Evolutionary conservation across 768 basidiomycete species (phyloP).

Genomic region (Lactifluus echinatus): DNA sequence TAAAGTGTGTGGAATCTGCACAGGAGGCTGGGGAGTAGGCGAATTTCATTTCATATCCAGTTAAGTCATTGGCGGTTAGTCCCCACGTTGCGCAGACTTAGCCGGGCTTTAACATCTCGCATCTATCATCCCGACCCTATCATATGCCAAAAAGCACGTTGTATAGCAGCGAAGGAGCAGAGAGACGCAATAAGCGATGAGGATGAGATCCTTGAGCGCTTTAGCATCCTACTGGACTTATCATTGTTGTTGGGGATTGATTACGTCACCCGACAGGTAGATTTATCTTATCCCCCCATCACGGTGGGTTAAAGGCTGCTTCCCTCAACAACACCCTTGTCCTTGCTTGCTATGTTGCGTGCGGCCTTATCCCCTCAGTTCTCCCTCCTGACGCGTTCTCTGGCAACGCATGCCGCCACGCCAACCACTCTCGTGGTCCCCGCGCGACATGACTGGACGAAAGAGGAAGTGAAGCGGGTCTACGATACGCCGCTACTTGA

Average conservation of each 20-base stretch:
- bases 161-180: neutral
- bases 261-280: neutral
- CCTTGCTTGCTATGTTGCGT: constrained; percentile 33
- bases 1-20: too few species aligned
- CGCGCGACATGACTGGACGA: constrained; percentile 61
- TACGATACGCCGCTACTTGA: constrained; percentile 84
- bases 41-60: too few species aligned
- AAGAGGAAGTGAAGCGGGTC: constrained; percentile 72
- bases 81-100: neutral
- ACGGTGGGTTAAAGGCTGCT: neutral
- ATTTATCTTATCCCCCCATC: neutral
- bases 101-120: neutral
- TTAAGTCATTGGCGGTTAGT: too few species aligned
- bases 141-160: neutral
- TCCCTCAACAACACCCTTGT: neutral
- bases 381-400: constrained; percentile 34
- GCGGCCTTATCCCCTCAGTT: constrained; percentile 20
- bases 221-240: too few species aligned
- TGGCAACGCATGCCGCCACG: constrained; percentile 51
- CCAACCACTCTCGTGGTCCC: constrained; percentile 21
- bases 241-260: constrained; percentile 6
- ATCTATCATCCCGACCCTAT: neutral
- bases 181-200: neutral
- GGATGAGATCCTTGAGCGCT: neutral
- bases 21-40: too few species aligned